Evolutionary conservation across 2,329 filamentous ascomycete species (phyloP), one percentile per base, ranked within the genome.

Genomic region (Chalaropsis thielavioides): DNA sequence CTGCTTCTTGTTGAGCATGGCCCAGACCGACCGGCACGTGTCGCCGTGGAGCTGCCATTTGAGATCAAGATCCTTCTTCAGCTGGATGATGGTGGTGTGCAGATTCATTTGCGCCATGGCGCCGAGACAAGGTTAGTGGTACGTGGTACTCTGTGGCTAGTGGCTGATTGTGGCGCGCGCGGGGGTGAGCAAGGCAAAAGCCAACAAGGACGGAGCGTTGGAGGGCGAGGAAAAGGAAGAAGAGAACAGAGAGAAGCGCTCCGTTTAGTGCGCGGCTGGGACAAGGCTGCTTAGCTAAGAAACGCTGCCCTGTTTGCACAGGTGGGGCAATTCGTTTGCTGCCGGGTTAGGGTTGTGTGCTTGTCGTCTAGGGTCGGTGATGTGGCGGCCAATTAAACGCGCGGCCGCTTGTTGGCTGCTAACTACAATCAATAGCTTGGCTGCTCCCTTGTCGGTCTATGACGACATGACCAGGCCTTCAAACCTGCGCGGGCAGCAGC

Each of bases 11-110:
- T 68, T 68, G 51, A 79, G 74, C 0, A 71, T 74, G 7, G 70
- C 72, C 78, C 78, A 80, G n/a, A 74, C 68, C 1, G 69, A 54
- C 63, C 76, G 70, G n/a, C 79, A 65, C 1, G 68, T 70, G n/a
- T 71, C 2, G 0, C 69, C 73, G 65, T 79, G 74, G 1, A 66
- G 69, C 31, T 68, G 68, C 67, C 76, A 79, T 66, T 75, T 79
- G 0, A 71, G 71, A 10, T 66, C 68, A 2, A 79, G 75, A 62
- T 79, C 76, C 22, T 51, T 63, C 3, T 77, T 73, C 0, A 77
- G 71, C 7, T 75, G 71, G 61, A 67, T 69, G 41, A 72, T 46
- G 41, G 61, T 62, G 15, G 51, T 40, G 13, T 49, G 22, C 17
- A 46, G 3, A 7, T n/a, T 46, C 61, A 62, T 44, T 35, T 49